Conservation (phyloP, 1,284 basidiomycete genomes). For the Cutaneotrichosporon sp. region DNA sequence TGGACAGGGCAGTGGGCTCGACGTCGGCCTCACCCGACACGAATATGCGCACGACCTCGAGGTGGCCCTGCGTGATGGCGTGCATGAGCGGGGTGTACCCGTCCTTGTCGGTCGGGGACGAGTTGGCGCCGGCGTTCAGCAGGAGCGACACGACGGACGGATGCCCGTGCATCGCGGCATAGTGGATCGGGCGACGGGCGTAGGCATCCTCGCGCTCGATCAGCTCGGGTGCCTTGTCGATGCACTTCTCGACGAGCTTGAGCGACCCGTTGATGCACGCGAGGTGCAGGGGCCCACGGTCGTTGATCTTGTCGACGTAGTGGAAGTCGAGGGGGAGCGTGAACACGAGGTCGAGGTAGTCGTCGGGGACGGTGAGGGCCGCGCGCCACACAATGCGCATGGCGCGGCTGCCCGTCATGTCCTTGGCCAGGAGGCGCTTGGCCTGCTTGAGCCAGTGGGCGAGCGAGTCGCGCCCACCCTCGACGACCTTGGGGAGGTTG, state of each 20-base stretch:
- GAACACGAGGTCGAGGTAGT: slow-evolving; percentile 73
- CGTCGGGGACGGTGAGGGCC: slow-evolving; percentile 73
- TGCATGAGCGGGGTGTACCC: slow-evolving; percentile 93
- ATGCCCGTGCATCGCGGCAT: slow-evolving; percentile 93
- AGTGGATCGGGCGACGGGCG: slow-evolving; percentile 90
- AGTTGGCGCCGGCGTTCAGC: slow-evolving; percentile 66
- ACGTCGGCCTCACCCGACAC: slow-evolving; percentile 64
- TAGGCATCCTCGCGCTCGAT: slow-evolving; percentile 62
- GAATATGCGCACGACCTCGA: slow-evolving; percentile 76
- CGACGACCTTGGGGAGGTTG: slow-evolving; percentile 75
- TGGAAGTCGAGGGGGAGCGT: slow-evolving; percentile 82
- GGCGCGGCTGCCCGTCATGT: slow-evolving; percentile 52
- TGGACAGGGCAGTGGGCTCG: slow-evolving; percentile 60
- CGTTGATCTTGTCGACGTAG: slow-evolving; percentile 97
- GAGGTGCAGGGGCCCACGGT: slow-evolving; percentile 91
- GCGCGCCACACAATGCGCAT: slow-evolving; percentile 90
- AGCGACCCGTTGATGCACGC: slow-evolving; percentile 81
- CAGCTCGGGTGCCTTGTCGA: slow-evolving; percentile 59
- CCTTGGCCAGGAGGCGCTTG: slow-evolving; percentile 50
- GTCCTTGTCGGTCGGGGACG: slow-evolving; percentile 81
- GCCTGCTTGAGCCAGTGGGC: slow-evolving; percentile 67
- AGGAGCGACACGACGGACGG: slow-evolving; percentile 73
- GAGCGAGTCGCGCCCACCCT: slow-evolving; percentile 61
- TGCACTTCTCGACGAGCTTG: slow-evolving; percentile 79
- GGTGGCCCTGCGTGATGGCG: slow-evolving; percentile 82